These are phyloP conservation scores for Thermomyces lanuginosus DNA, from an alignment of 2,329 filamentous ascomycete species.

Conservation along the genomic window DNA sequence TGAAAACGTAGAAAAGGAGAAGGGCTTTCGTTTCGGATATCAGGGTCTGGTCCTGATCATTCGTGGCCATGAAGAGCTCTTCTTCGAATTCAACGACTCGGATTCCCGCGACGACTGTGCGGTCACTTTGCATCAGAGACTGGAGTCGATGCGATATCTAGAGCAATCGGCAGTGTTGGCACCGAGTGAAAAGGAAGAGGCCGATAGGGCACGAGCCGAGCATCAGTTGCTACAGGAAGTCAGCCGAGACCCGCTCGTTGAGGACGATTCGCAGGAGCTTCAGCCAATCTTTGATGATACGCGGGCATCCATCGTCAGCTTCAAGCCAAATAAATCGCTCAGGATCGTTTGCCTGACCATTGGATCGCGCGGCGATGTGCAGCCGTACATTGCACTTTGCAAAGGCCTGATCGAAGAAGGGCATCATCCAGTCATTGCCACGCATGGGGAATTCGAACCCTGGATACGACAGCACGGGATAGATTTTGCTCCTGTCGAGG, in stretches of 20 bases:
- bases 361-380: constrained; percentile 86
- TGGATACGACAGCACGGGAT: constrained; percentile 93
- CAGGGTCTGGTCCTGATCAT: constrained; percentile 86
- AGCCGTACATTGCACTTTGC: constrained; percentile 92
- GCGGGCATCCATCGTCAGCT: constrained; percentile 72
- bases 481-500: constrained; percentile 73
- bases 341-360: constrained; percentile 89
- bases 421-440: constrained; percentile 74
- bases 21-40: constrained; percentile 83
- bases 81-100: constrained; percentile 73
- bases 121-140: constrained; percentile 57
- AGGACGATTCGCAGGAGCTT: constrained; percentile 27
- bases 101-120: constrained; percentile 79
- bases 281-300: constrained; percentile 83
- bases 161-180: constrained; percentile 52
- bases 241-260: constrained; percentile 33
- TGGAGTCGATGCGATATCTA: constrained; percentile 57
- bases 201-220: constrained; percentile 62
- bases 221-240: constrained; percentile 65
- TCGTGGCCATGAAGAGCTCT: constrained; percentile 82
- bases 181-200: constrained; percentile 52
- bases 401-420: constrained; percentile 79
- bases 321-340: constrained; percentile 67
- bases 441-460: constrained; percentile 71
- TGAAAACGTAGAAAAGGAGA: constrained; percentile 86